Base-by-base conservation (phyloP, 2,329 filamentous ascomycete genomes). In the Didymella sp. region DNA sequence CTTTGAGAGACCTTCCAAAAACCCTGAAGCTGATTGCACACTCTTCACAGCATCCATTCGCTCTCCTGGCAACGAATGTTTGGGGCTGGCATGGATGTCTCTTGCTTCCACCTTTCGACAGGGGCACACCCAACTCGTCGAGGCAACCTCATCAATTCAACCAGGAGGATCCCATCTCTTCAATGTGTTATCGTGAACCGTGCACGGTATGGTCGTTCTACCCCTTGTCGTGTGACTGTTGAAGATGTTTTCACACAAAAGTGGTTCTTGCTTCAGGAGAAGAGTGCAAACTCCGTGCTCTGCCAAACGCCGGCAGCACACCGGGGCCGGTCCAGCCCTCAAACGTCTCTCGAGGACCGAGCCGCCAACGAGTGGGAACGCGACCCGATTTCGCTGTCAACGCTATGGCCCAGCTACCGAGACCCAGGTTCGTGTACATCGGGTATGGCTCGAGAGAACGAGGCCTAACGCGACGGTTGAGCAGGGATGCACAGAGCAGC, bases 311-410 rank as follows among this genome's bases (percentile, higher is more conserved):
- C 52, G 40, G 33, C 4, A 45, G 46, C n/a, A 22, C 22, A 11
- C 47, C 35, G 48, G 35, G 37, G 24, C 24, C 15, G 48, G 43
- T 40, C 48, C 42, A 51, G 54, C 22, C 53, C 47, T 33, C n/a
- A 24, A 52, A 52, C 54, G 54, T 49, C 45, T 45, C 22, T 48
- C 19, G 17, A 57, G 54, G 54, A 57, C 54, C 54, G 47, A 51
- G 42, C 54, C 54, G 54, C 38, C 27, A 44, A 57, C 54, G 54
- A 57, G 54, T 57, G 54, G 54, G 54, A 57, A 57, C 25, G 31
- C 54, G 13, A 47, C 37, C 54, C 54, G 54, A 40, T 27, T 19
- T 57, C 21, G 54, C 54, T 38, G 54, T 33, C 47, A 46, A 43
- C 48, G 54, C 54, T 38, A 38, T 57, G 54, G 30, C 48, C 35